These are phyloP conservation scores for Pseudogymnoascus sp. DNA, from an alignment of 2,329 filamentous ascomycete species.

Conservation along the genomic window DNA sequence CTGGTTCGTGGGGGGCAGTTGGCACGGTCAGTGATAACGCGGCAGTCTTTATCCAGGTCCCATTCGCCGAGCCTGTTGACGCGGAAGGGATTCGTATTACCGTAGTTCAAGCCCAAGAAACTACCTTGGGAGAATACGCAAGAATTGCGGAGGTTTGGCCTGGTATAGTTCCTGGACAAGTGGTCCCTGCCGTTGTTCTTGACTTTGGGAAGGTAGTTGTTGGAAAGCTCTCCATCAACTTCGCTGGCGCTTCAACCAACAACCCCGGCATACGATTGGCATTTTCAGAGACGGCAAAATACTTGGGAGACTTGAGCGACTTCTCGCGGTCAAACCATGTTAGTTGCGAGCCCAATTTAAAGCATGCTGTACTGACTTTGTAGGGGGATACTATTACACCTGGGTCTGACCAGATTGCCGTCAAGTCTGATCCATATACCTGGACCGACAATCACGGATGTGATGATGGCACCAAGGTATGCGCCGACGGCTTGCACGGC, in stretches of 20 bases:
- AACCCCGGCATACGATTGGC: constrained; percentile 36
- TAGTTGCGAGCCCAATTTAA: constrained; percentile 11
- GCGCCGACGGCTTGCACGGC: constrained; percentile 44
- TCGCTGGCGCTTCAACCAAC: constrained; percentile 28
- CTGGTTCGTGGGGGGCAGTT: neutral
- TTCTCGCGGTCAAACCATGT: constrained; percentile 42
- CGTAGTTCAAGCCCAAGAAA: neutral
- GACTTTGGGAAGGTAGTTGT: constrained; percentile 43
- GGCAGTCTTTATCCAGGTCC: neutral
- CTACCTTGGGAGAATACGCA: neutral
- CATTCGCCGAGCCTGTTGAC: neutral
- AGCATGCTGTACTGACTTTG: constrained; percentile 2
- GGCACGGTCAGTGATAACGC: neutral
- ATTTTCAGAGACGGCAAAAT: constrained; percentile 42
- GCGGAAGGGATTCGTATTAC: neutral
- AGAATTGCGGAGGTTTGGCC: constrained; percentile 6
- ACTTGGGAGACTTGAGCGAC: constrained; percentile 37
- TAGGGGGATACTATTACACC: constrained; percentile 34
- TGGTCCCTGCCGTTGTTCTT: constrained; percentile 34
- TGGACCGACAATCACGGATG: constrained; percentile 41
- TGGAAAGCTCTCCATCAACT: constrained; percentile 36
- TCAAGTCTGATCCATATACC: constrained; percentile 33
- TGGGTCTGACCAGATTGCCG: constrained; percentile 44
- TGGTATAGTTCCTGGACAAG: constrained; percentile 5
- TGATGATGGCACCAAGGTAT: constrained; percentile 35